Percentiles rank a stretch among this genome's conserved stretches.
Evolutionary conservation across 331 rosid genomes (phyloP).

Genomic region (Malus hybrid): DNA sequence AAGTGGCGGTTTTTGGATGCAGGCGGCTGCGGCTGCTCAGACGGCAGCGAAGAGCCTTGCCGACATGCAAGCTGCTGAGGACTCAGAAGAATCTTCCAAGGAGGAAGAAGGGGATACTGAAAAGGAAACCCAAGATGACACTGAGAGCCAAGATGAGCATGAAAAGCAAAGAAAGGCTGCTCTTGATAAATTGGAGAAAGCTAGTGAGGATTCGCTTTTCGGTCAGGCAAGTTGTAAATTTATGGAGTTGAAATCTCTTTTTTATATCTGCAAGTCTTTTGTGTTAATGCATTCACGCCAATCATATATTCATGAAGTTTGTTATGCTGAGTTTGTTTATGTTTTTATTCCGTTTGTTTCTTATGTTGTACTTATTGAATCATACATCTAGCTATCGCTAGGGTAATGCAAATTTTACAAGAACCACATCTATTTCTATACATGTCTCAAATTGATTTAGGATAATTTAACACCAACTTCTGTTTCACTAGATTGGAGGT

Average conservation of each 20-base stretch:
- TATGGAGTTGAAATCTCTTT: background rate
- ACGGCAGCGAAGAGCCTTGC: constrained; percentile 79
- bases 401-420: background rate
- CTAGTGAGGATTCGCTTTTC: constrained; percentile 68
- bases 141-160: constrained; percentile 46
- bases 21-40: constrained; percentile 89
- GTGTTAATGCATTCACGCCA: background rate
- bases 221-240: constrained; percentile 66
- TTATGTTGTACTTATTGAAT: background rate
- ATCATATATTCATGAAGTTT: background rate
- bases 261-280: background rate
- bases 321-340: background rate
- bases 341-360: background rate
- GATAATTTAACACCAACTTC: background rate
- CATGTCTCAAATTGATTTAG: no score
- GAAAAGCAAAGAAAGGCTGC: constrained; percentile 54
- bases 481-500: background rate
- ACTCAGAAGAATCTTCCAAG: constrained; percentile 49
- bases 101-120: constrained; percentile 41
- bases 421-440: no score
- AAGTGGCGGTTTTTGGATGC: constrained; percentile 20
- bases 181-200: constrained; percentile 81
- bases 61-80: constrained; percentile 53
- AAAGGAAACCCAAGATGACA: constrained; percentile 49
- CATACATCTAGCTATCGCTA: background rate